Base-by-base conservation (phyloP, 306 rosid genomes). In the Citrullus colocynthis region DNA sequence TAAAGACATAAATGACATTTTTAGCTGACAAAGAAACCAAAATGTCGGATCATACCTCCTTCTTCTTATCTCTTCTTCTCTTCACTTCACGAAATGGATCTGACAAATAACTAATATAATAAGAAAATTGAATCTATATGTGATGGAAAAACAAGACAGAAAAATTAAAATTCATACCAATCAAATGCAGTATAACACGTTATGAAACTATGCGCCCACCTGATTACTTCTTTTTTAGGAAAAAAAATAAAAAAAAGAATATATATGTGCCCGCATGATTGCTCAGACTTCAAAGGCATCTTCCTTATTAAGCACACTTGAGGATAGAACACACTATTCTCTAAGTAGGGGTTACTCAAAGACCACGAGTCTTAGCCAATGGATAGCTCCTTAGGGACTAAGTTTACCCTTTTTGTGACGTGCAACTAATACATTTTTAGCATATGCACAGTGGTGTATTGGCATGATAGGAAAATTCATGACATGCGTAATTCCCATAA, bases 81-180 rank as follows among this genome's bases (percentile, higher is more conserved):
- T 83, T 96, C 87, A 96, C 99, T 84, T 89, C 93, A 83, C 89
- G 99, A 84, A 96, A 96, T 65, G 98, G 85, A 83, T 92, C 97
- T 92, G 86, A 51, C 61, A 52, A 79, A 79, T 65, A 67, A 37
- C 21, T 9, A 76, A 81, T 39, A 30, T 78, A 59, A 13, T 30
- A 30, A 75, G 52, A 58, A 65, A 7, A 81, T 1, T 42, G 30
- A 7, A 13, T 41, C 41, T 18, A 28, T 18, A 58, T 16, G 12
- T 20, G 4, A 37, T 39, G 6, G 14, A 18, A 17, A n/a, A 58
- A 21, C 9, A 41, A 56, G 58, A 56, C 61, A 55, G 14, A 71
- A 14, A 24, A 72, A 49, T 6, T 70, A 70, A 51, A 72, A 6
- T 71, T 12, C 21, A 71, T 6, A 71, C 4, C 7, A 1, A 24